Evolutionary conservation across 1,284 basidiomycete species (phyloP).

Genomic region (Cystobasidium slooffiae): DNA sequence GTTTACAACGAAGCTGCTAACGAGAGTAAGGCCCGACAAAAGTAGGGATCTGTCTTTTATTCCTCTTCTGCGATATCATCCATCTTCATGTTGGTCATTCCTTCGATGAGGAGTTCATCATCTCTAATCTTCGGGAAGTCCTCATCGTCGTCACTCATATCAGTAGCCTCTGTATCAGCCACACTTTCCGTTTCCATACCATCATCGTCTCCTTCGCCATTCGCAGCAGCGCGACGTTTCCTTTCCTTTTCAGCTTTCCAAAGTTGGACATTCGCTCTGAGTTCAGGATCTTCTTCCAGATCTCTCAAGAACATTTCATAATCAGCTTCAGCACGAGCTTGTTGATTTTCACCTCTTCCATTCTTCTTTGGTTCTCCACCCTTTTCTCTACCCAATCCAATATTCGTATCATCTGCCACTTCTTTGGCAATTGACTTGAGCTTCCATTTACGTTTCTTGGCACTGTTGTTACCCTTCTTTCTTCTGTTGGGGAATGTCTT

Average conservation of each 20-base stretch:
- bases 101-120: constrained; percentile 39
- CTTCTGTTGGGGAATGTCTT: constrained; percentile 94
- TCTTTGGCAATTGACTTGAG: constrained; percentile 94
- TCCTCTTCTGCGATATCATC: constrained; percentile 21
- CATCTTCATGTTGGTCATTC: constrained; percentile 40
- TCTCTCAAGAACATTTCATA: constrained; percentile 96
- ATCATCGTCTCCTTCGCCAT: constrained; percentile 62
- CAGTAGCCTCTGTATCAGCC: constrained; percentile 58
- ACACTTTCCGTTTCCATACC: constrained; percentile 52
- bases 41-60: constrained; percentile 4
- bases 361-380: constrained; percentile 49
- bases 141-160: constrained; percentile 72
- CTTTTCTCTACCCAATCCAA: constrained; percentile 67
- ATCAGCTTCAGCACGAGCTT: constrained; percentile 92
- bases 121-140: constrained; percentile 82
- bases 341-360: constrained; percentile 62
- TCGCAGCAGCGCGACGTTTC: constrained; percentile 71
- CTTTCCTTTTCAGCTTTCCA: constrained; percentile 71
- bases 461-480: constrained; percentile 69
- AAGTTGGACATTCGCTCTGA: constrained; percentile 84
- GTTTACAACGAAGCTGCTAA: no score
- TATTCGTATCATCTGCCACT: constrained; percentile 63
- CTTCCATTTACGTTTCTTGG: constrained; percentile 79
- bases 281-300: constrained; percentile 93
- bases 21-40: no score